Evolutionary conservation across 225 moss, liverwort and hornwort genomes (phyloP).

Genomic region (Physcomitrellopsis africana): DNA sequence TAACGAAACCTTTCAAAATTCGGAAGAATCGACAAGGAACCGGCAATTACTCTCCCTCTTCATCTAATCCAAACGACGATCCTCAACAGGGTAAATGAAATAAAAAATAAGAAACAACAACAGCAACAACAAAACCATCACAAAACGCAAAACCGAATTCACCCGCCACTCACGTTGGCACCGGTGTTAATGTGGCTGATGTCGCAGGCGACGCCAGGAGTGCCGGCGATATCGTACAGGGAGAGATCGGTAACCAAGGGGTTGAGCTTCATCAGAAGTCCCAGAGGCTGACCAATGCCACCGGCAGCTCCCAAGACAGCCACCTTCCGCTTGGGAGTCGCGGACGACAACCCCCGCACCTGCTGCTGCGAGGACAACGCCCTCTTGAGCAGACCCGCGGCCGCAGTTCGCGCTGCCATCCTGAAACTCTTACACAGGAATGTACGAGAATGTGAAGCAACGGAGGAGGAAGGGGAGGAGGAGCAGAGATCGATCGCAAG

Average conservation of each 20-base stretch:
- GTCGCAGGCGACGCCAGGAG: constrained; percentile 92
- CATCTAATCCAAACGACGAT: not conserved
- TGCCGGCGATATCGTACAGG: constrained; percentile 88
- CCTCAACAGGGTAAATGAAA: not conserved
- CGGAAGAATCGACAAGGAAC: not conserved
- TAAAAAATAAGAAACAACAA: not conserved
- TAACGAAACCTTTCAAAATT: not conserved
- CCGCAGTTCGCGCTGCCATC: constrained; percentile 63
- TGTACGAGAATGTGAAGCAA: not conserved
- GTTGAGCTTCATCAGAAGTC: constrained; percentile 92
- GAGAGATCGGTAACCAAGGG: constrained; percentile 88
- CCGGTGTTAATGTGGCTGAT: constrained; percentile 93
- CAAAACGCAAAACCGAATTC: not conserved
- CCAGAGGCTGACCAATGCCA: constrained; percentile 88
- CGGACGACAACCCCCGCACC: constrained; percentile 44
- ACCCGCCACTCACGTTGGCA: constrained; percentile 56
- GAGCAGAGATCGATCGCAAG: no score
- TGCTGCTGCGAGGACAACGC: constrained; percentile 29
- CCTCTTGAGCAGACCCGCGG: constrained; percentile 36
- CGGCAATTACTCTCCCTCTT: not conserved
- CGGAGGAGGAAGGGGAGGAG: not conserved
- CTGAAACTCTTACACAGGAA: not conserved
- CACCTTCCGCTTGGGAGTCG: constrained; percentile 72
- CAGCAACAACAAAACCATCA: not conserved
- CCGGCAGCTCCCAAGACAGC: constrained; percentile 96